Evolutionary conservation across 371 early-diverging fungal genomes (phyloP).

Genomic region (Mortierella sp.): DNA sequence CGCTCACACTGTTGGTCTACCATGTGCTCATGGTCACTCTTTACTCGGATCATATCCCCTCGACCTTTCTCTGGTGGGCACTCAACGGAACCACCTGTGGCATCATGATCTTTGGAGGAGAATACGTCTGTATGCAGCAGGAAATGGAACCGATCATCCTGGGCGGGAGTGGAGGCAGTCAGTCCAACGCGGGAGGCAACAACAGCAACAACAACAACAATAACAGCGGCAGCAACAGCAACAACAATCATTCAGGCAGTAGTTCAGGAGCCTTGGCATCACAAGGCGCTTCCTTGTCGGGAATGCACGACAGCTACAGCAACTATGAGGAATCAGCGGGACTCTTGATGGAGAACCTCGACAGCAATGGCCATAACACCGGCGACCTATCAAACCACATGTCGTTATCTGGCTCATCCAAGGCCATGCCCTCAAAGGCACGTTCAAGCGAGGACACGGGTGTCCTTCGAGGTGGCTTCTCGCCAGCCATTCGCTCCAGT

Average conservation of each 20-base stretch:
- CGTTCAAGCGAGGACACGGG: conserved; percentile 35
- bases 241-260: conserved; percentile 4
- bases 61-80: conserved; percentile 79
- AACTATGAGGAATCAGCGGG: conserved; percentile 38
- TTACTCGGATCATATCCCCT: conserved; percentile 73
- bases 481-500: conserved; percentile 30
- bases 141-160: conserved; percentile 88
- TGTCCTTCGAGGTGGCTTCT: conserved; percentile 20
- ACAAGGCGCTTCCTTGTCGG: conserved; percentile 19
- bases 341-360: conserved; percentile 42
- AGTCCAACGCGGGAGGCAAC: conserved; percentile 5
- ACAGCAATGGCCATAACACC: conserved; percentile 1
- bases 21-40: conserved; percentile 75
- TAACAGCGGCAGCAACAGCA: conserved; percentile 32
- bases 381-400: neutral
- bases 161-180: conserved; percentile 32
- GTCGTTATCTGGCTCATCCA: conserved; percentile 5
- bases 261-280: conserved; percentile 10
- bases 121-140: conserved; percentile 84
- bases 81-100: conserved; percentile 64
- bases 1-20: conserved; percentile 78
- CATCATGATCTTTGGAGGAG: conserved; percentile 83
- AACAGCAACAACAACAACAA: neutral
- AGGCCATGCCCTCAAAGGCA: conserved; percentile 34
- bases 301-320: conserved; percentile 19